Evolutionary conservation across 1,284 basidiomycete genomes (phyloP).

Genomic region (Xerocomus alliaceus): DNA sequence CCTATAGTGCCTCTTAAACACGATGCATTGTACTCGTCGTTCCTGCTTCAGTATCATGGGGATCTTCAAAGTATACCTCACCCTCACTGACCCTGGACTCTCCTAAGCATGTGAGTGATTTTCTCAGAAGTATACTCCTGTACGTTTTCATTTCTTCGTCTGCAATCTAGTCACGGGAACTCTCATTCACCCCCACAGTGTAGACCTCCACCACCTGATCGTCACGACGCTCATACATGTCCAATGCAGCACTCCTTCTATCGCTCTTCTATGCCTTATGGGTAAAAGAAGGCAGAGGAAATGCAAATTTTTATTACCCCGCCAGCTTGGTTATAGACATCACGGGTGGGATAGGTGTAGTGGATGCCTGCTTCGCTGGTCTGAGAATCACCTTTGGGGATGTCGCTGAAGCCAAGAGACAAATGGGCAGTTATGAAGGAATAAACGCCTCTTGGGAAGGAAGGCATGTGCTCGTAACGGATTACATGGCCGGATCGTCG

Average conservation of each 20-base stretch:
- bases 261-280: conserved; percentile 93
- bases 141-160: conserved; percentile 51
- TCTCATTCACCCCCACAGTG: neutral
- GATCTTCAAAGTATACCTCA: conserved; percentile 93
- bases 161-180: too few relatives aligned
- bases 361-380: conserved; percentile 84
- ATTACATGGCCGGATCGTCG: too few relatives aligned
- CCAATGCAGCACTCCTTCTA: conserved; percentile 85
- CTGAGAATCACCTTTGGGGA: conserved; percentile 73
- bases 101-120: conserved; percentile 79
- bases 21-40: conserved; percentile 84
- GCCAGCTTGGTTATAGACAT: conserved; percentile 92
- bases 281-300: conserved; percentile 91
- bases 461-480: neutral
- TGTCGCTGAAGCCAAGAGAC: conserved; percentile 48
- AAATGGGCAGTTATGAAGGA: conserved; percentile 42
- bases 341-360: conserved; percentile 81
- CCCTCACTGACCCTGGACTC: conserved; percentile 86
- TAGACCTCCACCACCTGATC: conserved; percentile 89
- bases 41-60: conserved; percentile 81
- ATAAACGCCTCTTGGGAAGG: conserved; percentile 15
- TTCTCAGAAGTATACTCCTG: conserved; percentile 88
- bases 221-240: conserved; percentile 85
- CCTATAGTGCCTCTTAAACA: conserved; percentile 54
- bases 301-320: conserved; percentile 99